Conservation (phyloP, 148 eudicot genomes). For the Cornus controversa region DNA sequence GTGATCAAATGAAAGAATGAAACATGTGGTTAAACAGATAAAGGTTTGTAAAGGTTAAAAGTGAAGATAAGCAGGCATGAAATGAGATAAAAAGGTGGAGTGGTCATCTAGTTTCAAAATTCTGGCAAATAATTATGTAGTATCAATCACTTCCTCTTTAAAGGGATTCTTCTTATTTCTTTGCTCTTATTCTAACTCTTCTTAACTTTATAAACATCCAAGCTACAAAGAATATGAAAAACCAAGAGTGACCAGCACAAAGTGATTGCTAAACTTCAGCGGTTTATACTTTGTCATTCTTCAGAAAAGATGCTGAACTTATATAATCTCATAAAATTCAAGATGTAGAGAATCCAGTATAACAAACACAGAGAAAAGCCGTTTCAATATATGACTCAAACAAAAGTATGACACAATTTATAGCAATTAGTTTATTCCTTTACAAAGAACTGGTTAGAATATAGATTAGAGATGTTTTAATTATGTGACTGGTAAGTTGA, state of each 20-base stretch:
- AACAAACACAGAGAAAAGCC: not conserved
- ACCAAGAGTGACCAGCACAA: not conserved
- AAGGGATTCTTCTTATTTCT: not conserved
- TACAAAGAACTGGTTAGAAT: not conserved
- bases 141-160: not conserved
- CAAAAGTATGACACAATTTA: not conserved
- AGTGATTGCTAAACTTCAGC: not conserved
- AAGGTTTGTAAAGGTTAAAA: not conserved
- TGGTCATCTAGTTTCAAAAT: not conserved
- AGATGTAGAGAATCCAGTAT: not conserved
- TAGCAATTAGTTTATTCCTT: not conserved
- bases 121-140: not conserved
- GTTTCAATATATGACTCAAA: not conserved
- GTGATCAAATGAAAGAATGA: not conserved
- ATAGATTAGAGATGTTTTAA: not conserved
- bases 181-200: not conserved
- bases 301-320: not conserved
- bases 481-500: not conserved
- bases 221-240: not conserved
- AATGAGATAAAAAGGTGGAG: not conserved
- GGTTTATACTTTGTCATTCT: not conserved
- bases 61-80: not conserved
- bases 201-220: not conserved
- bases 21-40: not conserved
- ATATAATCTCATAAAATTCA: not conserved